Conservation (phyloP, 331 rosid species). For the Cucumis variabilis region DNA sequence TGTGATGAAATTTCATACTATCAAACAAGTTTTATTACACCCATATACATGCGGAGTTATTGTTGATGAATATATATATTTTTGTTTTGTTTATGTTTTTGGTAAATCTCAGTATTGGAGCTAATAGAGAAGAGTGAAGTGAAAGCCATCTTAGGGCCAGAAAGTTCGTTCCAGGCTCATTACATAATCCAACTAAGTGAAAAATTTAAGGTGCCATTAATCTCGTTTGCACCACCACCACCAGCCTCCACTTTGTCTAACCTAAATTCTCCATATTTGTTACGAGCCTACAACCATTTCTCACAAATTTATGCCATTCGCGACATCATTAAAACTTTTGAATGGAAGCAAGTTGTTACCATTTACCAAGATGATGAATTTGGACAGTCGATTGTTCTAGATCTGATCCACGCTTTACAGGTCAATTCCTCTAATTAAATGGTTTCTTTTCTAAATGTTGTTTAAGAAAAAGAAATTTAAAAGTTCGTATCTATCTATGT, state of each 20-base stretch:
- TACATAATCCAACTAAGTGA: slow-evolving; percentile 43
- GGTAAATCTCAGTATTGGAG: not conserved
- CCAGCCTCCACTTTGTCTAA: not conserved
- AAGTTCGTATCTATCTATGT: too few species aligned
- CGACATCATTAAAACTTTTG: slow-evolving; percentile 39
- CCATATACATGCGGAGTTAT: too few species aligned
- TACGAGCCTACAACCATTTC: not conserved
- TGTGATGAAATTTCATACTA: too few species aligned
- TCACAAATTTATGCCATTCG: not conserved
- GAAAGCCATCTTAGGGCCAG: slow-evolving; percentile 37
- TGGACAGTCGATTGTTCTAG: slow-evolving; percentile 48
- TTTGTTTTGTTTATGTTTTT: not conserved
- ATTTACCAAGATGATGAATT: slow-evolving; percentile 51
- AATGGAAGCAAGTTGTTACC: slow-evolving; percentile 52
- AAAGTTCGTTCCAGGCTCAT: slow-evolving; percentile 42
- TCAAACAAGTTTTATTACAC: too few species aligned
- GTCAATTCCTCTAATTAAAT: not conserved
- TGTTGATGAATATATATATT: not conserved
- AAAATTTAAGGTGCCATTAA: slow-evolving; percentile 47
- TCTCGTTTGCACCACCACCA: slow-evolving; percentile 39
- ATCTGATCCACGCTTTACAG: slow-evolving; percentile 44
- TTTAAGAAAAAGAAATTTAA: too few species aligned
- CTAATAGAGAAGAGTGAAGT: not conserved
- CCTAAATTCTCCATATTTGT: not conserved
- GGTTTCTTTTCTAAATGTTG: too few species aligned